A percentile compares a stretch with the other conserved stretches of the same genome.
Evolutionary conservation across 768 basidiomycete genomes (phyloP).

Genomic region (Trametes maxima): DNA sequence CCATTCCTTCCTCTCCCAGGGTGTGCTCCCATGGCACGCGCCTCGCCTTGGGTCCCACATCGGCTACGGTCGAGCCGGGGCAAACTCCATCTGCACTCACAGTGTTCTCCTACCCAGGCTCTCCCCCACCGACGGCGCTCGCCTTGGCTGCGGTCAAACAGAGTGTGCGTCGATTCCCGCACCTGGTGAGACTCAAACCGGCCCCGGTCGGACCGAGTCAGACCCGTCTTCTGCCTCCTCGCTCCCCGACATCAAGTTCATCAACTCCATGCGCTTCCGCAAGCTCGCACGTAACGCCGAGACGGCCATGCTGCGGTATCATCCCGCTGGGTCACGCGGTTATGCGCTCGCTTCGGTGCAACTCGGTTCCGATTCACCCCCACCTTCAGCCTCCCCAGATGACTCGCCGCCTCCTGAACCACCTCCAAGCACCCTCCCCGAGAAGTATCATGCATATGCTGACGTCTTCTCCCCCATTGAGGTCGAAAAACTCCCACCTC

Average conservation of each 20-base stretch:
- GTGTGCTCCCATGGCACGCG: too few species aligned
- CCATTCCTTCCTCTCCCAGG: too few species aligned
- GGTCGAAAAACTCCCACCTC: conserved; percentile 37
- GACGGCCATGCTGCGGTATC: background rate
- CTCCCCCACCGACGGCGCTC: conserved; percentile 1
- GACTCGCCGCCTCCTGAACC: background rate
- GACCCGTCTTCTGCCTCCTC: too few species aligned
- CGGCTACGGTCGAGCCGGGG: too few species aligned
- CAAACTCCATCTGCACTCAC: too few species aligned
- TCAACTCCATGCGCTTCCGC: too few species aligned
- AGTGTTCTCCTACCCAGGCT: conserved; percentile 1
- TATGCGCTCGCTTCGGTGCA: background rate
- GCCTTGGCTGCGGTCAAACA: conserved; percentile 2
- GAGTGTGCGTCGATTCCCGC: background rate
- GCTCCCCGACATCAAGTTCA: too few species aligned
- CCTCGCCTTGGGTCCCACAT: too few species aligned
- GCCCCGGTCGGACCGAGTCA: too few species aligned
- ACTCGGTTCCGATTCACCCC: background rate
- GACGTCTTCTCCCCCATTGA: conserved; percentile 32
- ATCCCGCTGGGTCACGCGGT: conserved; percentile 1
- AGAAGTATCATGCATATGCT: conserved; percentile 32
- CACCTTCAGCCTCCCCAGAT: background rate
- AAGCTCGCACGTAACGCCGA: too few species aligned
- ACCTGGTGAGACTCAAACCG: conserved; percentile 1
- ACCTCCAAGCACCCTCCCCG: background rate